These are phyloP conservation scores for Prunus padus DNA, from an alignment of 306 rosid species.

Conservation along the genomic window DNA sequence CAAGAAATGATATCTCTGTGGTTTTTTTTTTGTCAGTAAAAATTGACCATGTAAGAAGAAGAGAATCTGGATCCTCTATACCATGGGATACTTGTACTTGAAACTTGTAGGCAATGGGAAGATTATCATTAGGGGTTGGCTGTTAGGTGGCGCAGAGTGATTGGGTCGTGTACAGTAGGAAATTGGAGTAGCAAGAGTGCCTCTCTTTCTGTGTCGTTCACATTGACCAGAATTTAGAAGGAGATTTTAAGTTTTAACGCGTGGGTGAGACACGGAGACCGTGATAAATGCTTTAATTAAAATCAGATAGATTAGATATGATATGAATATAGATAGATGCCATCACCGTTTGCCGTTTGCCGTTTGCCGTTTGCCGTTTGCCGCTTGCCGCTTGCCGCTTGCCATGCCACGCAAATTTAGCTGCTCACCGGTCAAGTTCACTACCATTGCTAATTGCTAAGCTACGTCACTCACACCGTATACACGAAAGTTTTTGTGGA, in stretches of 20 bases:
- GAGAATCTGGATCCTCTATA: not conserved
- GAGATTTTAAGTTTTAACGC: not conserved
- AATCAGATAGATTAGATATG: not conserved
- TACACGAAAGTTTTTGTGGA: no score
- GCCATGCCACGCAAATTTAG: not conserved
- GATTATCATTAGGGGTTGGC: no score
- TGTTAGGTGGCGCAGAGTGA: not conserved
- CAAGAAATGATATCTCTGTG: not conserved
- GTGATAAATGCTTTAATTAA: not conserved
- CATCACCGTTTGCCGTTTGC: no score
- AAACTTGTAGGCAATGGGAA: not conserved
- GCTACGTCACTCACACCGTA: no score
- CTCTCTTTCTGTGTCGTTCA: not conserved
- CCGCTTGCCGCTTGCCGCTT: no score
- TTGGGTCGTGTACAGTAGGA: not conserved
- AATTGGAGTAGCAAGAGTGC: not conserved
- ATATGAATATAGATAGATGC: not conserved
- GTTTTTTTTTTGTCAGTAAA: constrained; percentile 18
- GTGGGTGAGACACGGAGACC: constrained; percentile 16
- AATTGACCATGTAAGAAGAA: not conserved
- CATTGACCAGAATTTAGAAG: not conserved
- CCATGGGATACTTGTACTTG: not conserved
- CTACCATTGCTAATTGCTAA: no score
- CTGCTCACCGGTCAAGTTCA: not conserved
- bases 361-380: no score